phyloP scores from a whole-genome alignment of 192 early-diverging fungal genomes.

The Coemansia sp. region DNA sequence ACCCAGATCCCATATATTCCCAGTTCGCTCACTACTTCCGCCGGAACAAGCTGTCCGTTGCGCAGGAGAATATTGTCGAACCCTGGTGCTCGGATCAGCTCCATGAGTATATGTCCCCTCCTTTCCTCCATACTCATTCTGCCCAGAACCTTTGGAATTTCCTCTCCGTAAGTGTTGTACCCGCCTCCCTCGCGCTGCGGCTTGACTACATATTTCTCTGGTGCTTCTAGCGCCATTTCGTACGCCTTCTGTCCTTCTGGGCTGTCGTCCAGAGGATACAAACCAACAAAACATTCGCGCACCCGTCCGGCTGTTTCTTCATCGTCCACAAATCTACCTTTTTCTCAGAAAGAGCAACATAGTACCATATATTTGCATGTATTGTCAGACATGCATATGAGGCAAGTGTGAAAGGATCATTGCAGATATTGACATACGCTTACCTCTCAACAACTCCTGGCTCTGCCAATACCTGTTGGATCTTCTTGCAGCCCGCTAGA shows the following conservation, averaged over 20 bases:
- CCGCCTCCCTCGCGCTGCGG: slow-evolving; percentile 96
- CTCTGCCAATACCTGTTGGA: slow-evolving; percentile 87
- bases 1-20: slow-evolving; percentile 93
- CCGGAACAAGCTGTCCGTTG: slow-evolving; percentile 66
- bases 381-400: not conserved
- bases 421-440: slow-evolving; percentile 4
- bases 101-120: slow-evolving; percentile 93
- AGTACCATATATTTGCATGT: not conserved
- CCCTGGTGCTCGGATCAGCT: slow-evolving; percentile 79
- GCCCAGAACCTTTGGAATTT: slow-evolving; percentile 64
- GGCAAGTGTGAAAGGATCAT: not conserved
- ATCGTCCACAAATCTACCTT: slow-evolving; percentile 54
- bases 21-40: slow-evolving; percentile 86
- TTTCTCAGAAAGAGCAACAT: not conserved
- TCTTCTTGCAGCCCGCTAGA: slow-evolving; percentile 92
- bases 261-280: slow-evolving; percentile 82
- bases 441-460: slow-evolving; percentile 82
- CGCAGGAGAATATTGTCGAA: slow-evolving; percentile 75
- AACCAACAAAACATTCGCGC: slow-evolving; percentile 80
- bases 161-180: slow-evolving; percentile 89
- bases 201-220: slow-evolving; percentile 82
- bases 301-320: slow-evolving; percentile 51
- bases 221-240: slow-evolving; percentile 61
- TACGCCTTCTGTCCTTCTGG: slow-evolving; percentile 66
- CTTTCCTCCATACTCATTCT: slow-evolving; percentile 63